These are phyloP conservation scores for Agarophyton chilense DNA, from an alignment of 23 red algal species.

Conservation along the genomic window DNA sequence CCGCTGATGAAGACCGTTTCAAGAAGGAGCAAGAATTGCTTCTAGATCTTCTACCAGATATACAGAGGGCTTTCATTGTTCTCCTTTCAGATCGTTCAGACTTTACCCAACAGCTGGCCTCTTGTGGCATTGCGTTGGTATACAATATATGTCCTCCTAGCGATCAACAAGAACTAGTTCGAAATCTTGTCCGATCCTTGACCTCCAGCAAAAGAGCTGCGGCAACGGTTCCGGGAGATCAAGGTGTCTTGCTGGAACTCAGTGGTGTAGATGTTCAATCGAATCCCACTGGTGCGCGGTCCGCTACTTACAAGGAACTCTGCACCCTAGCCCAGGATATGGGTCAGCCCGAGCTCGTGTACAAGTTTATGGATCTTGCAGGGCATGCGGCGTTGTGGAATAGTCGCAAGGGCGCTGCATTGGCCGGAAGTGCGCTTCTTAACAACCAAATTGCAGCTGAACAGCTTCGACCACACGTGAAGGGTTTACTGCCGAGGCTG, in stretches of 20 bases:
- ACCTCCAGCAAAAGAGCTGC: conserved; percentile 56
- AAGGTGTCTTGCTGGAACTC: conserved; percentile 50
- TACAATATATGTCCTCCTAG: conserved; percentile 56
- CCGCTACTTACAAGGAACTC: conserved; percentile 73
- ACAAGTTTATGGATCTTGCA: conserved; percentile 85
- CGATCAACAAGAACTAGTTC: conserved; percentile 62
- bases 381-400: conserved; percentile 74
- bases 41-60: conserved; percentile 26
- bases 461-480: conserved; percentile 76
- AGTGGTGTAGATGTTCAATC: conserved; percentile 34
- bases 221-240: conserved; percentile 70
- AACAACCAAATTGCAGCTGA: conserved; percentile 53
- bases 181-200: conserved; percentile 60
- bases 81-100: conserved; percentile 59
- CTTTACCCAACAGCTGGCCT: conserved; percentile 74
- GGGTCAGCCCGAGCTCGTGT: conserved; percentile 78
- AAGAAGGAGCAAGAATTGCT: conserved; percentile 27
- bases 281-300: conserved; percentile 6
- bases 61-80: conserved; percentile 66
- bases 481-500: conserved; percentile 53
- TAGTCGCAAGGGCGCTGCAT: conserved; percentile 69
- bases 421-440: conserved; percentile 65
- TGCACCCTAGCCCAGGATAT: conserved; percentile 64
- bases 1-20: conserved; percentile 41
- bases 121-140: conserved; percentile 65